Conservation (phyloP, 2,329 filamentous ascomycete genomes). For the Beauveria bassiana region DNA sequence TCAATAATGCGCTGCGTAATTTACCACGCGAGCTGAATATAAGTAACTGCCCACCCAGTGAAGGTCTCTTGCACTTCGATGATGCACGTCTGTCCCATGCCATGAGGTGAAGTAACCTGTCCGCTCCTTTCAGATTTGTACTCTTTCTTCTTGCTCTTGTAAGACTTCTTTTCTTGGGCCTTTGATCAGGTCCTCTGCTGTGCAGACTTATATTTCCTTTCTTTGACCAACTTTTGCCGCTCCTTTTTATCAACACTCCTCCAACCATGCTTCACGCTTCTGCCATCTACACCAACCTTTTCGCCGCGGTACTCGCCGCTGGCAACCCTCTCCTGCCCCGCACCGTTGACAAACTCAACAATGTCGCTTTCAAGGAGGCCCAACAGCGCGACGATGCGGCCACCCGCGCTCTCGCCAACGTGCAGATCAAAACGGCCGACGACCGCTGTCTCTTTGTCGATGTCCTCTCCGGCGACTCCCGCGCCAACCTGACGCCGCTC, state of each 20-base stretch:
- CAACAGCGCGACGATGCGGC: slow-evolving; percentile 37
- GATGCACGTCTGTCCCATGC: neutral
- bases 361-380: slow-evolving; percentile 31
- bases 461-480: slow-evolving; percentile 38
- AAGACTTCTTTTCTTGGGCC: slow-evolving; percentile 10
- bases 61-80: neutral
- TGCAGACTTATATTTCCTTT: slow-evolving; percentile 24
- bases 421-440: slow-evolving; percentile 37
- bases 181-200: slow-evolving; percentile 21
- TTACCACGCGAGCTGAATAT: neutral
- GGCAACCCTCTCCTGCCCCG: slow-evolving; percentile 24
- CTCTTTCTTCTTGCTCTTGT: slow-evolving; percentile 11
- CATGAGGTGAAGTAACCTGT: neutral
- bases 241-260: slow-evolving; percentile 8
- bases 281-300: slow-evolving; percentile 7
- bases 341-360: slow-evolving; percentile 33
- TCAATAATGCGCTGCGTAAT: neutral
- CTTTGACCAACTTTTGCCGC: neutral
- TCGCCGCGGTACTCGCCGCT: slow-evolving; percentile 18
- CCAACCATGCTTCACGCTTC: slow-evolving; percentile 16
- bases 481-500: slow-evolving; percentile 39
- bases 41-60: neutral
- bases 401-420: slow-evolving; percentile 34
- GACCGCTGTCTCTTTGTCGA: slow-evolving; percentile 40
- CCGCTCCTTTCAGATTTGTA: slow-evolving; percentile 9